Conservation (phyloP, 345 rosid species). For the Noccaea bulbosa region DNA sequence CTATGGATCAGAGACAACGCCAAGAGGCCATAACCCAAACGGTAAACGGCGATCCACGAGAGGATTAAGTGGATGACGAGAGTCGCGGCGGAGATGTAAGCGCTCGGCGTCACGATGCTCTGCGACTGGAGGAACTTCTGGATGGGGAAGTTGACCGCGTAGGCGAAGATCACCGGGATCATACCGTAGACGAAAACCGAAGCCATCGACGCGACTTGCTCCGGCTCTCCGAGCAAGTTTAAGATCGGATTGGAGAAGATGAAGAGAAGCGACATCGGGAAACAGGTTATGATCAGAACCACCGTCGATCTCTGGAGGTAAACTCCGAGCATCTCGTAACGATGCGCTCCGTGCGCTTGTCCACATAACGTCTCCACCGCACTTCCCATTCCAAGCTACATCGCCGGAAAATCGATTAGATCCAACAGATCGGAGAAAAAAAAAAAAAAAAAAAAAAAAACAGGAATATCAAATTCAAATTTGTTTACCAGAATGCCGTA, state of each 20-base stretch:
- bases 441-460: no score
- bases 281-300: slow-evolving; percentile 53
- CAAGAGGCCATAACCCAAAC: slow-evolving; percentile 53
- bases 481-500: slow-evolving; percentile 55
- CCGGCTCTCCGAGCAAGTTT: slow-evolving; percentile 58
- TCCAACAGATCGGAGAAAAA: no score
- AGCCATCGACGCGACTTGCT: slow-evolving; percentile 54
- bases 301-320: slow-evolving; percentile 72
- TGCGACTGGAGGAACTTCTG: slow-evolving; percentile 71
- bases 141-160: slow-evolving; percentile 67
- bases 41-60: slow-evolving; percentile 58
- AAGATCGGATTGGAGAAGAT: slow-evolving; percentile 58
- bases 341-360: slow-evolving; percentile 78
- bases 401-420: neutral
- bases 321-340: slow-evolving; percentile 66
- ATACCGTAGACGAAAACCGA: slow-evolving; percentile 65
- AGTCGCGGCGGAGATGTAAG: slow-evolving; percentile 59
- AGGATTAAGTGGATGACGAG: slow-evolving; percentile 50
- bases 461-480: neutral
- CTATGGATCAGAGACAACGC: slow-evolving; percentile 57
- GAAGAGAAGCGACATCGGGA: slow-evolving; percentile 58
- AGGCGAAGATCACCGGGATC: slow-evolving; percentile 71
- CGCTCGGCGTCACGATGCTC: slow-evolving; percentile 65
- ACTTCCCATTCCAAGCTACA: slow-evolving; percentile 80
- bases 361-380: slow-evolving; percentile 85